These are phyloP conservation scores for Pestalotiopsis sp. DNA, from an alignment of 2,329 filamentous ascomycete genomes.

Conservation along the genomic window DNA sequence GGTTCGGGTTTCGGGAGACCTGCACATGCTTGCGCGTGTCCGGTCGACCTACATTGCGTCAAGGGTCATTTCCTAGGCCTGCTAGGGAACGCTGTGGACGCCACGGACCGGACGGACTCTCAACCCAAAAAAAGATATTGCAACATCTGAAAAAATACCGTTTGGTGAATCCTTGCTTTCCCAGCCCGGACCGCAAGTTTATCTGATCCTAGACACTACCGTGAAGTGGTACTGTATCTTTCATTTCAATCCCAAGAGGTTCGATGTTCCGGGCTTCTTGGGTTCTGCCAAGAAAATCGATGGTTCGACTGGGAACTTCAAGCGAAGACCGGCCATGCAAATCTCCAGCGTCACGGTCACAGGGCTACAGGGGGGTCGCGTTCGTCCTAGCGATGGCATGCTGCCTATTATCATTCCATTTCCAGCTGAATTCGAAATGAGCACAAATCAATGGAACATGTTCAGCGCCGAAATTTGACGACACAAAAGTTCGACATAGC, in stretches of 20 bases:
- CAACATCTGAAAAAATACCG: neutral
- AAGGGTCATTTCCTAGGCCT: neutral
- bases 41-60: slow-evolving; percentile 6
- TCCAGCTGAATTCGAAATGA: slow-evolving; percentile 1
- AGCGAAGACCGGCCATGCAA: neutral
- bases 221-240: neutral
- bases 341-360: neutral
- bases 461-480: neutral
- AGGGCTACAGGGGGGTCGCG: neutral
- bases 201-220: neutral
- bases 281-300: neutral
- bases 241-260: neutral
- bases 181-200: slow-evolving; percentile 8
- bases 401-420: neutral
- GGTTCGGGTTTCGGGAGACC: neutral
- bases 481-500: slow-evolving; percentile 1
- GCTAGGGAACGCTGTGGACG: neutral
- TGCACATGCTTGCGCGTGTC: neutral
- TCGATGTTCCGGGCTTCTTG: neutral
- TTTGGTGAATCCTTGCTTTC: slow-evolving; percentile 6
- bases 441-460: neutral
- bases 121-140: neutral
- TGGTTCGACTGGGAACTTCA: neutral
- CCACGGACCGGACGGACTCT: neutral
- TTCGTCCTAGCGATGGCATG: neutral